Evolutionary conservation across 2,329 filamentous ascomycete species (phyloP).

Genomic region (Phoma herbarum): DNA sequence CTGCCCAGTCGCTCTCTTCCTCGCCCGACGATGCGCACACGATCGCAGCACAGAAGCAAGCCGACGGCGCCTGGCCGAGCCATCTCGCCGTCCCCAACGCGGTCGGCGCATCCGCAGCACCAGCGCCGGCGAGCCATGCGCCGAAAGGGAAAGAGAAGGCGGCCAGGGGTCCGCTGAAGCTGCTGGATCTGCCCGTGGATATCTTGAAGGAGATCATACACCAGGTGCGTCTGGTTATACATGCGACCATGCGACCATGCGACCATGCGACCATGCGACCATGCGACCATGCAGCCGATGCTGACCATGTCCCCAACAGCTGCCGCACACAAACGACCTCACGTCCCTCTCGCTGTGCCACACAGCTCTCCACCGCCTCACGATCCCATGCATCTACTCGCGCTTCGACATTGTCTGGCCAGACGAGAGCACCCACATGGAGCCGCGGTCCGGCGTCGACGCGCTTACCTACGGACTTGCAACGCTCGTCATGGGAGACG

Average conservation of each 20-base stretch:
- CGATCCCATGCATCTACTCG: slow-evolving; percentile 82
- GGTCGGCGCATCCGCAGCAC: slow-evolving; percentile 23
- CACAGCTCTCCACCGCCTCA: slow-evolving; percentile 77
- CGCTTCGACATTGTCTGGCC: slow-evolving; percentile 91
- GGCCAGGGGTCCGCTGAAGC: slow-evolving; percentile 64
- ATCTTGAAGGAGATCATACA: slow-evolving; percentile 80
- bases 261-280: neutral
- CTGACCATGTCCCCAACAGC: slow-evolving; percentile 56
- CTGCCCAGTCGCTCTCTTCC: slow-evolving; percentile 18
- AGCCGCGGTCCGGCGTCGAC: slow-evolving; percentile 77
- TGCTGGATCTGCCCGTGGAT: slow-evolving; percentile 81
- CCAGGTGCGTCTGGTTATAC: slow-evolving; percentile 63
- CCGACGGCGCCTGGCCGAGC: neutral
- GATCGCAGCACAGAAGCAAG: slow-evolving; percentile 22
- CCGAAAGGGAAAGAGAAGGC: slow-evolving; percentile 60
- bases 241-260: neutral
- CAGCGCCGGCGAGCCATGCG: slow-evolving; percentile 37
- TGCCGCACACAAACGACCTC: slow-evolving; percentile 83
- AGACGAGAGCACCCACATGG: slow-evolving; percentile 69
- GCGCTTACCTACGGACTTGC: slow-evolving; percentile 83
- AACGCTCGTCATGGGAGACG: slow-evolving; percentile 77
- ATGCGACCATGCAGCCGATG: neutral
- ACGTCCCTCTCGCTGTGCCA: slow-evolving; percentile 80
- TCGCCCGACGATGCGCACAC: slow-evolving; percentile 34
- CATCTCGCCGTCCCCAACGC: slow-evolving; percentile 3